Percentiles rank a stretch among this genome's conserved stretches.
Evolutionary conservation across 164 flowering plant genomes (phyloP).

Genomic region (Cinnamomum micranthum): DNA sequence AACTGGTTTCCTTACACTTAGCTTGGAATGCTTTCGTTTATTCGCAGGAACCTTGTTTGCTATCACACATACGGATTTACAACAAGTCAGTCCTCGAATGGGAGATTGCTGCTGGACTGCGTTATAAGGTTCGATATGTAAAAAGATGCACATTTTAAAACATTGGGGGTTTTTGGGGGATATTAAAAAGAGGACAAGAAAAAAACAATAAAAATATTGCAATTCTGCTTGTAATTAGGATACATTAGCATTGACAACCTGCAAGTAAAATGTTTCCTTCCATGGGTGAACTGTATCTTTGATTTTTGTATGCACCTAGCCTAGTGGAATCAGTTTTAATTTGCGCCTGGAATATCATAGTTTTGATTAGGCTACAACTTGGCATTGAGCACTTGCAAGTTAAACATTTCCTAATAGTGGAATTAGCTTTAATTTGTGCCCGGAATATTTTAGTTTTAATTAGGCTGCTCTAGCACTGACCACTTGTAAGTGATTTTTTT

Average conservation of each 20-base stretch:
- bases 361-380: slow-evolving; percentile 14
- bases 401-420: background rate
- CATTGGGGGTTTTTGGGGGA: background rate
- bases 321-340: background rate
- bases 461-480: slow-evolving; percentile 64
- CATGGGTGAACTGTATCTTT: too few relatives aligned
- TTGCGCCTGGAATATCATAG: background rate
- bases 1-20: too few relatives aligned
- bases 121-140: slow-evolving; percentile 57
- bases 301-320: background rate
- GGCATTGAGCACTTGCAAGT: slow-evolving; percentile 84
- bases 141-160: background rate
- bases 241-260: slow-evolving; percentile 80
- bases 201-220: too few relatives aligned
- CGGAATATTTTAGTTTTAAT: background rate
- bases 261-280: slow-evolving; percentile 18
- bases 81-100: slow-evolving; percentile 96
- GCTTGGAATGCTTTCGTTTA: background rate
- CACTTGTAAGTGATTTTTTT: slow-evolving; percentile 41
- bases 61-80: slow-evolving; percentile 78
- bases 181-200: background rate
- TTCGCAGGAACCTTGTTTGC: slow-evolving; percentile 76
- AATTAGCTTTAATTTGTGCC: background rate
- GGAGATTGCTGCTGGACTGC: slow-evolving; percentile 88
- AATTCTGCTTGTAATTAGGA: background rate